phyloP scores from a whole-genome alignment of 306 rosid species.

The Inga leiocalycina region DNA sequence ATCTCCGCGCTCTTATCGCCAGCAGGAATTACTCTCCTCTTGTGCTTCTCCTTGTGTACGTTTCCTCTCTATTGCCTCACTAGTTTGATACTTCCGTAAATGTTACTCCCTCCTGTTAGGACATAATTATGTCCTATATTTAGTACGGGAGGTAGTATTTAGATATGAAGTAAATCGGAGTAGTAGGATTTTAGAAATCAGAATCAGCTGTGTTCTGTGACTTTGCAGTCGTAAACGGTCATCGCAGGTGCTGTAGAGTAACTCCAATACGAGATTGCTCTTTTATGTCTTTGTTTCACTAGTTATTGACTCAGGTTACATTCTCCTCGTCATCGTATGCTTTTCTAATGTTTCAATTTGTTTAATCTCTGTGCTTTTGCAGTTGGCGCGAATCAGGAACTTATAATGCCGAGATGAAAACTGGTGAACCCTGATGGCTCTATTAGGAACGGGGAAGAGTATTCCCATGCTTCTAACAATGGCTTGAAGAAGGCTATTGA shows the following conservation, averaged over 20 bases:
- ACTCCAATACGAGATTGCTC: not conserved
- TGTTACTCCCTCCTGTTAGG: not conserved
- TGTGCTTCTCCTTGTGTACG: slow-evolving; percentile 87
- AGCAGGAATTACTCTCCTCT: slow-evolving; percentile 79
- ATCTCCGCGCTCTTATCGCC: slow-evolving; percentile 85
- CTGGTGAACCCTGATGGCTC: slow-evolving; percentile 92
- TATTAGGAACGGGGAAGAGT: slow-evolving; percentile 81
- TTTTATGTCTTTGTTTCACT: not conserved
- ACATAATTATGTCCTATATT: no score
- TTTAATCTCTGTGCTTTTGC: slow-evolving; percentile 24
- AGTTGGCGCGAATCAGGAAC: slow-evolving; percentile 98
- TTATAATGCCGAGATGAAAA: slow-evolving; percentile 63
- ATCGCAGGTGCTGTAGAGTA: not conserved
- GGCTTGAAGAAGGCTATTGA: slow-evolving; percentile 89
- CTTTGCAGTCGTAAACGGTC: slow-evolving; percentile 25
- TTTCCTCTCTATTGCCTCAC: slow-evolving; percentile 11
- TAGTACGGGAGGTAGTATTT: not conserved
- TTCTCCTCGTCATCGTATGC: not conserved
- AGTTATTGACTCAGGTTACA: not conserved
- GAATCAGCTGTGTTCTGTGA: not conserved
- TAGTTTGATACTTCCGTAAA: slow-evolving; percentile 8
- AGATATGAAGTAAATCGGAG: not conserved
- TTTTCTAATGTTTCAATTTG: slow-evolving; percentile 5
- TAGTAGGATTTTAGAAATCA: not conserved
- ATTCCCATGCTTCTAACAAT: slow-evolving; percentile 69